Percentiles rank a stretch among this genome's conserved stretches.
Conservation (phyloP, 2,329 filamentous ascomycete genomes). For the Calonectria pauciramosa region DNA sequence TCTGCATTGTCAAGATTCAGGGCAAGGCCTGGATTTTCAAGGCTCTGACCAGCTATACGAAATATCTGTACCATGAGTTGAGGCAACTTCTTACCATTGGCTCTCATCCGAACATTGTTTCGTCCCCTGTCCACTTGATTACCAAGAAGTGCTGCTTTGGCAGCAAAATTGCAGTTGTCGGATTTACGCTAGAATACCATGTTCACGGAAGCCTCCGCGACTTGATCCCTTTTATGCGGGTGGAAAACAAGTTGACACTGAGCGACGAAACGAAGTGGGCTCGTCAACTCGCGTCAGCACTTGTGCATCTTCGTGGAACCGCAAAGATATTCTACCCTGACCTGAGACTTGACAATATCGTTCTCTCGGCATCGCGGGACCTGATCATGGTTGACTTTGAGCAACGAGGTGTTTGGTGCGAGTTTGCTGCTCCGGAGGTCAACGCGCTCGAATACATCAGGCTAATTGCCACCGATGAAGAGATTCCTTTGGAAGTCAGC, state of each 20-base stretch:
- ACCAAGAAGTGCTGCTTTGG: conserved; percentile 70
- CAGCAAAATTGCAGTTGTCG: conserved; percentile 66
- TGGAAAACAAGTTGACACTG: conserved; percentile 58
- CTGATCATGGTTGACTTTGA: conserved; percentile 73
- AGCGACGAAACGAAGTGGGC: conserved; percentile 67
- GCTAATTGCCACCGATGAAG: conserved; percentile 65
- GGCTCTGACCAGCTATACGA: conserved; percentile 68
- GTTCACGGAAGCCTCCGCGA: conserved; percentile 68
- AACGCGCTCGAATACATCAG: conserved; percentile 71
- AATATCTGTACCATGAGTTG: conserved; percentile 74
- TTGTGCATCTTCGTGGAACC: conserved; percentile 63
- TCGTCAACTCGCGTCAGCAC: conserved; percentile 64
- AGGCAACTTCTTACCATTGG: conserved; percentile 66
- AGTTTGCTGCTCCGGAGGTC: conserved; percentile 72
- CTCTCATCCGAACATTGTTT: conserved; percentile 67
- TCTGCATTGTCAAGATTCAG: conserved; percentile 65
- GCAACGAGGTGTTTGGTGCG: conserved; percentile 73
- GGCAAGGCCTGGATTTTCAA: conserved; percentile 67
- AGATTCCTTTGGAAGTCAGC: conserved; percentile 55
- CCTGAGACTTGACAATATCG: conserved; percentile 71
- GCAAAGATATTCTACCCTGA: conserved; percentile 69
- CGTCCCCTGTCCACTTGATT: conserved; percentile 65
- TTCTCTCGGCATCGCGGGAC: conserved; percentile 62
- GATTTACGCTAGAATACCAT: conserved; percentile 70
- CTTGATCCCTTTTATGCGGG: conserved; percentile 64